A percentile compares a stretch with the other conserved stretches of the same genome.
Conservation (phyloP, 192 early-diverging fungal species). For the Mortierella alpina region DNA sequence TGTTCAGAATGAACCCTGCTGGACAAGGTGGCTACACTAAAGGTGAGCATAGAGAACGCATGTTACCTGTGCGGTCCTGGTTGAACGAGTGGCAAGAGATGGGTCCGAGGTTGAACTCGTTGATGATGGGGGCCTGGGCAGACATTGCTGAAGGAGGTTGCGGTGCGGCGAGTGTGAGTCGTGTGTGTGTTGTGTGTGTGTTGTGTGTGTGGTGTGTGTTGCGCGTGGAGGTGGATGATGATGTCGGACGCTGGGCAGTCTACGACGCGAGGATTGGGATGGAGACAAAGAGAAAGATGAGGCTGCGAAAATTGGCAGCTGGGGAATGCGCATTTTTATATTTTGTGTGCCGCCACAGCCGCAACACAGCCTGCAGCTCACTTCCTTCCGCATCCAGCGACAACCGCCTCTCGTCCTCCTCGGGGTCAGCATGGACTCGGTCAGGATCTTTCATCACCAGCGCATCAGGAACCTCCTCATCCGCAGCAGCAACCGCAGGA, state of each 20-base stretch:
- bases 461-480: constrained; percentile 11
- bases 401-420: too few relatives aligned
- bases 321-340: too few relatives aligned
- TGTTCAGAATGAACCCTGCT: constrained; percentile 3
- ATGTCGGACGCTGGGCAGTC: constrained; percentile 53
- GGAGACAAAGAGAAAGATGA: too few relatives aligned
- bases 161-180: neutral
- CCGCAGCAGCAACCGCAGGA: neutral
- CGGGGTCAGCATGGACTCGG: constrained; percentile 3
- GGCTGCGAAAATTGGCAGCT: too few relatives aligned
- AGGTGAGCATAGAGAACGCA: neutral
- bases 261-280: constrained; percentile 25
- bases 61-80: constrained; percentile 84
- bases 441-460: constrained; percentile 2
- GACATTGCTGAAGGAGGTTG: constrained; percentile 16
- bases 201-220: neutral
- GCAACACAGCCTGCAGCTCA: too few relatives aligned
- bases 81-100: constrained; percentile 97
- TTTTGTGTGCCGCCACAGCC: too few relatives aligned
- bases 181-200: neutral
- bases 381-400: too few relatives aligned
- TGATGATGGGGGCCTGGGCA: constrained; percentile 22
- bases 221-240: too few relatives aligned
- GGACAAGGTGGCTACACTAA: neutral
- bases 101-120: constrained; percentile 69